Base-by-base conservation (phyloP, 2,329 filamentous ascomycete species). In the Fusarium duplospermum region DNA sequence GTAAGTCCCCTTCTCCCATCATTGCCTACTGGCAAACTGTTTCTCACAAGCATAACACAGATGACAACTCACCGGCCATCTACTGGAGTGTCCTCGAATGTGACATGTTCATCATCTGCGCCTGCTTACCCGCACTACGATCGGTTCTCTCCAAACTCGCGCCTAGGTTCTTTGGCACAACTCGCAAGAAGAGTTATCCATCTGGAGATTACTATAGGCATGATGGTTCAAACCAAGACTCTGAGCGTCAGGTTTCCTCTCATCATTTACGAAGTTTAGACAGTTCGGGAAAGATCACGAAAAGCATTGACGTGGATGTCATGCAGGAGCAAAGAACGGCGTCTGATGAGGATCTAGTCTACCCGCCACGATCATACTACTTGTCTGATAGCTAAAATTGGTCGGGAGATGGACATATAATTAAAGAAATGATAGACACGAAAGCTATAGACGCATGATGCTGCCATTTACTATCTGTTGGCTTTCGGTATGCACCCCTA, bases 21-120 rank as follows among this genome's bases (percentile, higher is more conserved):
- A 22, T 35, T 31, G 31, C 45, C 9, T 29, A 31, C 29, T 33
- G n/a, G n/a, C 11, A 56, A 56, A 31, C 45, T 7, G 62, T 69
- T 20, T 8, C 29, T 38, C 16, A 24, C n/a, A 35, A 18, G 3
- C 13, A 36, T 20, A 13, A n/a, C 14, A 36, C 36, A 67, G 65
- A 33, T n/a, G 65, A 67, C 33, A 67, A 67, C 20, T 58, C 65
- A 16, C 61, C 61, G 20, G 65, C 65, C n/a, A 36, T 67, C n/a
- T 67, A 67, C 36, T 67, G 65, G 65, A 67, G 65, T 27, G 65
- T 67, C 22, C 61, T 67, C 6, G 65, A 67, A 36, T 67, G 65
- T 9, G 52, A 67, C 27, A 67, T 67, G 60, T 67, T 67, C 24
- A 67, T 67, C 29, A 67, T 67, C 14, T 67, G 64, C 59, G 64